Percentiles rank a stretch among this genome's conserved stretches.
These are phyloP conservation scores for Auricularia cornea DNA, from an alignment of 768 basidiomycete genomes.

Conservation along the genomic window DNA sequence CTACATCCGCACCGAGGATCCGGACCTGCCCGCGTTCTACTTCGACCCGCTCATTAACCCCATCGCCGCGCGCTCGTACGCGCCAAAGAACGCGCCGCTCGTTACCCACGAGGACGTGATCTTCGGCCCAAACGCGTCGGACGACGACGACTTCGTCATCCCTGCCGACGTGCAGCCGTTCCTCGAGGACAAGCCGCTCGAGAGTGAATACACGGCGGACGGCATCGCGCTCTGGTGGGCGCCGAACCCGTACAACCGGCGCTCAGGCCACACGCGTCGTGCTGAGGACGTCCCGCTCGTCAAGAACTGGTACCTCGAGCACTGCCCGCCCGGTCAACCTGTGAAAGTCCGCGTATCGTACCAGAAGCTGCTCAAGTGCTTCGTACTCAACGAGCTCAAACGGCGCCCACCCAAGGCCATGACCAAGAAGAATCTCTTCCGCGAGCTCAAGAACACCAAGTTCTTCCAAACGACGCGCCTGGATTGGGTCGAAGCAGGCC, in stretches of 20 bases:
- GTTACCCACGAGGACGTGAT: constrained; percentile 87
- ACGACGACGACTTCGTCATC: constrained; percentile 83
- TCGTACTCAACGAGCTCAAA: constrained; percentile 89
- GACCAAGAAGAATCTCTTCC: constrained; percentile 96
- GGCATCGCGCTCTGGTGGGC: constrained; percentile 99
- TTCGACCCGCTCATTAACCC: constrained; percentile 99
- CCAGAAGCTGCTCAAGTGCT: constrained; percentile 95
- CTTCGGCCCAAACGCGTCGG: constrained; percentile 79
- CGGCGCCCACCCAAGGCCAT: constrained; percentile 89
- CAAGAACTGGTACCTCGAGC: constrained; percentile 98
- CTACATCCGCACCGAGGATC: constrained; percentile 98
- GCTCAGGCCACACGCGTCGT: constrained; percentile 86
- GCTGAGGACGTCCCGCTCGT: constrained; percentile 94
- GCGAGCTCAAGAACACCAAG: constrained; percentile 95
- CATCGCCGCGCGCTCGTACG: constrained; percentile 82
- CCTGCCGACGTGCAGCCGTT: constrained; percentile 74
- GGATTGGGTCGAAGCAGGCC: constrained; percentile 98
- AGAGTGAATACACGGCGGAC: constrained; percentile 89
- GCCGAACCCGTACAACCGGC: constrained; percentile 88
- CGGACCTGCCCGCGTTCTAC: constrained; percentile 98
- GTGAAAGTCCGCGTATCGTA: constrained; percentile 99
- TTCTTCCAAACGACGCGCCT: constrained; percentile 98
- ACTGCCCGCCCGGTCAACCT: constrained; percentile 91
- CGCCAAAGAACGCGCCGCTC: constrained; percentile 72
- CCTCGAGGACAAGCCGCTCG: constrained; percentile 66